Evolutionary conservation across 306 rosid genomes (phyloP), one percentile per base, ranked within the genome.

Genomic region (Gastrolobium villosum): DNA sequence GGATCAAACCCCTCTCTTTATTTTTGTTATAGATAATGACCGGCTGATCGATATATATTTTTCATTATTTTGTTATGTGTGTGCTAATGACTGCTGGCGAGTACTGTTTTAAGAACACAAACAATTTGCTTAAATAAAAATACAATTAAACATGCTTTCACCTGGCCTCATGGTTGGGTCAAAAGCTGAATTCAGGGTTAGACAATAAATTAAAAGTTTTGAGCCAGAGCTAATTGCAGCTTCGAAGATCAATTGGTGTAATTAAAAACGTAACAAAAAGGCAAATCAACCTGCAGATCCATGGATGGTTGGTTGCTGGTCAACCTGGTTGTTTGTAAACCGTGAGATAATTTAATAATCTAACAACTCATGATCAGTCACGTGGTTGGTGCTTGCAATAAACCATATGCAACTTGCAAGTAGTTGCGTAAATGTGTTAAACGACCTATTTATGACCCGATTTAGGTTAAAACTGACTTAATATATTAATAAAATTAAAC

Each of bases 261-360:
- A 0, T 36, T 62, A 35, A 10, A 35, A 43, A n/a, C 5, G 2
- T 37, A 62, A 62, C 35, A 7, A 60, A 9, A 28, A 28, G 41
- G 4, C 43, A 65, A 65, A 55, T 65, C 74, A 76, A 76, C 46
- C 11, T 20, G 26, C 26, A 65, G 81, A 76, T 76, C 81, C 46
- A 40, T 50, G 14, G 56, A 53, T 50, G 35, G 44, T 37, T 5
- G 54, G 74, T 39, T 44, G 36, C 65, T 3, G 44, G 73, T 76
- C 81, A 76, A 76, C 56, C 10, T 5, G 69, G 32, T 75, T 49
- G 39, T 7, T 75, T 62, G 36, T 10, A 34, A 74, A 34, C 70
- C 43, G 10, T 43, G 31, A 1, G 56, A 39, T 40, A 43, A 49
- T 49, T 49, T 11, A 49, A 8, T 63, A 75, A 37, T 50, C 32